Percentiles rank a stretch among this genome's conserved stretches.
These are phyloP conservation scores for Psilocybe mexicana DNA, from an alignment of 1,284 basidiomycete species.

Conservation along the genomic window DNA sequence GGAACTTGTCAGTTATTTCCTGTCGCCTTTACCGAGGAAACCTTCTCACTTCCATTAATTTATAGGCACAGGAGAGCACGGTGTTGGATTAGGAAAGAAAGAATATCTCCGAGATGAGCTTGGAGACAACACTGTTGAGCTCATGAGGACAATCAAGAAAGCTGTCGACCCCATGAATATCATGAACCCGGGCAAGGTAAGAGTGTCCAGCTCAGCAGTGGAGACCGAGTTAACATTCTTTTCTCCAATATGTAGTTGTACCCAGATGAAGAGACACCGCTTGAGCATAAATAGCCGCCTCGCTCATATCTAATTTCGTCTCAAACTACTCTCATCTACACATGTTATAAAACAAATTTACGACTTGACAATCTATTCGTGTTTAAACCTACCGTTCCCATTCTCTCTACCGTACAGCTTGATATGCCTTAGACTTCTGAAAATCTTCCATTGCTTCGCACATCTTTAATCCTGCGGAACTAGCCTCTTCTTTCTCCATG, in stretches of 20 bases:
- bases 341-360: no score
- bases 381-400: no score
- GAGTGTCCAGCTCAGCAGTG: background rate
- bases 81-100: slow-evolving; percentile 78
- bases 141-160: slow-evolving; percentile 80
- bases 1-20: slow-evolving; percentile 61
- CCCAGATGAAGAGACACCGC: slow-evolving; percentile 22
- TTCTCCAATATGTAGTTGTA: slow-evolving; percentile 30
- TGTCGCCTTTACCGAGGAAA: background rate
- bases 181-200: slow-evolving; percentile 81
- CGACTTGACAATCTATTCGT: no score
- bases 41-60: background rate
- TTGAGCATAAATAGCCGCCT: background rate
- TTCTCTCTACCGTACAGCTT: background rate
- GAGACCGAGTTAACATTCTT: no score
- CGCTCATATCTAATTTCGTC: background rate
- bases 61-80: slow-evolving; percentile 53
- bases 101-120: slow-evolving; percentile 74
- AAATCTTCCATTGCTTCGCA: slow-evolving; percentile 71
- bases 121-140: slow-evolving; percentile 71
- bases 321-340: background rate
- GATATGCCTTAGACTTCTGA: slow-evolving; percentile 33
- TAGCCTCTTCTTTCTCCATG: slow-evolving; percentile 67
- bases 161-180: slow-evolving; percentile 76
- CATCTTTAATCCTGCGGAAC: slow-evolving; percentile 71